Base-by-base conservation (phyloP, 2,329 filamentous ascomycete species). In the Colletotrichum sp. region DNA sequence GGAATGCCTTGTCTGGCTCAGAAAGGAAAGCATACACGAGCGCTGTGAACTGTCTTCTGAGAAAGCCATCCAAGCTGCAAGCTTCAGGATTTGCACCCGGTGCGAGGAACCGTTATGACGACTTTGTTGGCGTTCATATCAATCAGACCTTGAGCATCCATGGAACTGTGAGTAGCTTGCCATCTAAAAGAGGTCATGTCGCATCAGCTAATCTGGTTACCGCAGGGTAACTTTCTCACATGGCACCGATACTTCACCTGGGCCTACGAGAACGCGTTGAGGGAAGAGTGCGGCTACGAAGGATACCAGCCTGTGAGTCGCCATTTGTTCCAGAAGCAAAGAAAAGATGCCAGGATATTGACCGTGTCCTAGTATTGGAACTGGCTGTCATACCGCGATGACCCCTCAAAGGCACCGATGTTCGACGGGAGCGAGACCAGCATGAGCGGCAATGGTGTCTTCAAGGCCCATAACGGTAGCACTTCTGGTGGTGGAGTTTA, bases 381-480 rank as follows among this genome's bases (percentile, higher is more conserved):
- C 72, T 86, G 84, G 84, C 77, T 79, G 4, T 78, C 79, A 8
- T 82, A 83, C 66, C 77, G 80, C n/a, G 67, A 78, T 10, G 76
- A 79, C 39, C 78, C 83, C 52, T 76, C 80, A 25, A 82, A 78
- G 76, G 83, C 82, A 15, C 80, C 84, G 12, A 79, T 87, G 43
- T 86, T 86, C 74, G 85, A 87, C 66, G 86, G 86, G 25, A 85
- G 82, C 69, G 82, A 81, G 3, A 81, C 79, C 55, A 84, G 82
- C 18, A 79, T 87, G 77, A 82, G 83, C 27, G 84, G 84, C 43
- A 82, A 87, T 62, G 86, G 86, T 8, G 82, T 65, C n/a, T 80
- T 79, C 71, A 79, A 83, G 67, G 62, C 79, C 48, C 78, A 79
- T n/a, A 77, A 81, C 39, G 79, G 70, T 28, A 62, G 76, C 79